phyloP scores from a whole-genome alignment of 352 stramenopile species.

The Ophiocytium majus region DNA sequence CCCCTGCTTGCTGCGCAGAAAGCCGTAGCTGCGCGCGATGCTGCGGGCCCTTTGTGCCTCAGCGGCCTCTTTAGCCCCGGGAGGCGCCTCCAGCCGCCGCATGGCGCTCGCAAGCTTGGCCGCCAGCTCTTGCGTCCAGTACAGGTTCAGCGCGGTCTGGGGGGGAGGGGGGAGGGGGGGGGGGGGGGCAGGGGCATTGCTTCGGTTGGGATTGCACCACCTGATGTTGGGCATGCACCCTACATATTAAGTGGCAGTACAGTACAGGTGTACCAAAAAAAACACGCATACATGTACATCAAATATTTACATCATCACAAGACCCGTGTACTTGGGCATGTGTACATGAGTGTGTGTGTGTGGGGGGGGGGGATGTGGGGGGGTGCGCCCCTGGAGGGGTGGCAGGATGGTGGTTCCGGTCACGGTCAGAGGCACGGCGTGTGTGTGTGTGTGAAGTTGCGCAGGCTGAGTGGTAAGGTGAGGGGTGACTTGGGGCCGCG shows the following conservation, averaged over 20 bases:
- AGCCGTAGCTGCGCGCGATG: slow-evolving; percentile 41
- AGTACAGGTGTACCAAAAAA: neutral
- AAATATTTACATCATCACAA: slow-evolving; percentile 6
- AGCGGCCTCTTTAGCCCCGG: neutral
- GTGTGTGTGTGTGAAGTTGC: too few species aligned
- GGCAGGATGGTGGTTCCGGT: too few species aligned
- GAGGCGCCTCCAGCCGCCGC: slow-evolving; percentile 25
- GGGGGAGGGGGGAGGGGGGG: neutral
- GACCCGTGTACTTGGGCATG: too few species aligned
- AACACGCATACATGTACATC: slow-evolving; percentile 8
- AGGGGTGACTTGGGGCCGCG: too few species aligned
- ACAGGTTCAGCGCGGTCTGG: slow-evolving; percentile 35
- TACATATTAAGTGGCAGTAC: neutral
- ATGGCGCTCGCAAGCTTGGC: slow-evolving; percentile 42
- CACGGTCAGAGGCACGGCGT: too few species aligned
- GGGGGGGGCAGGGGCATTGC: neutral
- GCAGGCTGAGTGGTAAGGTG: too few species aligned
- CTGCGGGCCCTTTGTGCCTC: neutral
- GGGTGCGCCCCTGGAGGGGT: too few species aligned
- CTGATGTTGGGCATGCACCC: neutral
- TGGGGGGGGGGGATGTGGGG: too few species aligned
- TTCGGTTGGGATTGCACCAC: neutral
- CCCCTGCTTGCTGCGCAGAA: slow-evolving; percentile 4
- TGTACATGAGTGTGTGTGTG: too few species aligned
- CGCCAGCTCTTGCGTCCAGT: slow-evolving; percentile 44